Conservation (phyloP, 2,329 filamentous ascomycete species). For the Xylariaceae sp. region DNA sequence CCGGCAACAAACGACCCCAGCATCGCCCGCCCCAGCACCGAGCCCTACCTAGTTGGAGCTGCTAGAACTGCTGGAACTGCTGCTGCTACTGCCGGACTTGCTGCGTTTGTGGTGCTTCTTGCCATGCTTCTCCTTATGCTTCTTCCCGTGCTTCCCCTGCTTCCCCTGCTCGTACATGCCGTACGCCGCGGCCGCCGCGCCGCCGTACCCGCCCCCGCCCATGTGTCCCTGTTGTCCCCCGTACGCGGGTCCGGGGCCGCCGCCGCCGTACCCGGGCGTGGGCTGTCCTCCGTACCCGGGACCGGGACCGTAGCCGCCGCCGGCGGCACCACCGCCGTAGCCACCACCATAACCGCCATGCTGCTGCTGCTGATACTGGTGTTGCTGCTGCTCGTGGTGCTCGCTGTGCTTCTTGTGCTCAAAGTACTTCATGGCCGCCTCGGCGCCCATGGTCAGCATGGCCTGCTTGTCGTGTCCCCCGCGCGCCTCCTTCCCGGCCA, state of each 20-base stretch:
- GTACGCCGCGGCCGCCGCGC: neutral
- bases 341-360: constrained; percentile 9
- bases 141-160: neutral
- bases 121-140: constrained; percentile 16
- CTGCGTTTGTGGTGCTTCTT: constrained; percentile 12
- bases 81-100: constrained; percentile 18
- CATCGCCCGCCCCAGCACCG: neutral
- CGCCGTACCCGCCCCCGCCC: constrained; percentile 3
- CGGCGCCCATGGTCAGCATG: neutral
- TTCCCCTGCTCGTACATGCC: constrained; percentile 5
- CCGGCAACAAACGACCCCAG: neutral
- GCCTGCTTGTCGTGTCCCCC: constrained; percentile 12
- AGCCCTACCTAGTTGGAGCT: constrained; percentile 4
- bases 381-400: constrained; percentile 8
- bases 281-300: too few relatives aligned
- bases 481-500: constrained; percentile 12
- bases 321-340: neutral
- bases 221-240: too few relatives aligned
- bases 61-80: constrained; percentile 16
- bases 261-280: too few relatives aligned
- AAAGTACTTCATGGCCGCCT: constrained; percentile 4
- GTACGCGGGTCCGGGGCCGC: too few relatives aligned
- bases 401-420: too few relatives aligned
- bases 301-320: constrained; percentile 2
- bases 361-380: constrained; percentile 17